Evolutionary conservation across 257 asterid species (phyloP), one percentile per base, ranked within the genome.

Genomic region (Jacaranda mimosifolia): DNA sequence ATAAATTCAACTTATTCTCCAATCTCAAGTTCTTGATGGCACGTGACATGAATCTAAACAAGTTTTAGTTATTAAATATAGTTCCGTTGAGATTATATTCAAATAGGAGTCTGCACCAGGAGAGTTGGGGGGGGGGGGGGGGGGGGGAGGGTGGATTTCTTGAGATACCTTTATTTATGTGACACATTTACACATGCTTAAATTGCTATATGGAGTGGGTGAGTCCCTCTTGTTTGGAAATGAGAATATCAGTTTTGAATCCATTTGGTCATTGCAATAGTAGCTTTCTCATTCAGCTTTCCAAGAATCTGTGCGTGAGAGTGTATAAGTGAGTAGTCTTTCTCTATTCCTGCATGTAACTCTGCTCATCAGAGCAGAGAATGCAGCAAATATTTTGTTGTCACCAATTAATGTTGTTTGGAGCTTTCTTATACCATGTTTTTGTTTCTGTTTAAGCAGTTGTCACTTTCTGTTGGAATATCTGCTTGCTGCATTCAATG

Each of bases 401-500:
- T 70, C 73, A 78, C 52, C 64, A 70, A 77, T 83, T 83, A 86
- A 87, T 86, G 90, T 49, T 71, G 53, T 91, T 55, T 89, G 94
- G 90, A 80, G 72, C 58, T 75, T 86, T 75, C 72, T 73, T 63
- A 51, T 36, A 53, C 72, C 65, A 32, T 64, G 74, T 46, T 74
- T 46, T 73, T 80, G 78, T 78, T 81, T 79, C 83, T 78, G 82
- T 82, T 80, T 71, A 55, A 60, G 80, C 74, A 75, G 71, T 78
- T 80, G 91, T 81, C 94, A 78, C 55, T 70, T 79, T 88, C 86
- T 73, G 76, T 82, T 79, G 89, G 87, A 72, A 81, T 81, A 82
- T 78, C 57, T 49, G 73, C 74, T 79, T 63, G 85, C 83, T 39
- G 74, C 91, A 92, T 86, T 92, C 78, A 90, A 74, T 89, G 93